Conservation (phyloP, 768 basidiomycete species). For the Suillus luteus region DNA sequence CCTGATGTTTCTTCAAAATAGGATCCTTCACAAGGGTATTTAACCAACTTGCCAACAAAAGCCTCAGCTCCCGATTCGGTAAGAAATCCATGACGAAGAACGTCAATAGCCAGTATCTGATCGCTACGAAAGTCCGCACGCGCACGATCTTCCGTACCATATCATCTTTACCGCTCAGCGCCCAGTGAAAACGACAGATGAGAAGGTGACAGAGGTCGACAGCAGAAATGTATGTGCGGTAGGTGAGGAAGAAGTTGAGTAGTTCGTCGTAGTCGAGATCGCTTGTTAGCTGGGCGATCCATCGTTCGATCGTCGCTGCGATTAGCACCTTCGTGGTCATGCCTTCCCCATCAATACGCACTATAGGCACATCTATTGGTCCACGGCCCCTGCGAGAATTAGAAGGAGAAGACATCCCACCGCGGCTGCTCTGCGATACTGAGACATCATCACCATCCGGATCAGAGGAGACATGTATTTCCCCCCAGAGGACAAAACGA, state of each 20-base stretch:
- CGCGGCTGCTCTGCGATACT: constrained; percentile 39
- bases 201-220: constrained; percentile 81
- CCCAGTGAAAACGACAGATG: constrained; percentile 90
- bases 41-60: constrained; percentile 75
- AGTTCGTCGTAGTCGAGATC: constrained; percentile 86
- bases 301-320: constrained; percentile 90
- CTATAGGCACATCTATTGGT: constrained; percentile 30
- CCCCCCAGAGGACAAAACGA: constrained; percentile 90
- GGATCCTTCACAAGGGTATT: constrained; percentile 77
- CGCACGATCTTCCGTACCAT: constrained; percentile 75
- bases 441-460: constrained; percentile 41
- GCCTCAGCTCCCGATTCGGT: constrained; percentile 74
- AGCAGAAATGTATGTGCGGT: constrained; percentile 80
- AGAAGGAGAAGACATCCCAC: constrained; percentile 41
- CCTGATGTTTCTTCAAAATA: constrained; percentile 61
- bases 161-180: constrained; percentile 64
- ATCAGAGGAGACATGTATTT: constrained; percentile 39
- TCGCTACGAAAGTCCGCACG: constrained; percentile 86
- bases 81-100: constrained; percentile 91
- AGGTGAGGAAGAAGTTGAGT: constrained; percentile 90
- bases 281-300: constrained; percentile 90
- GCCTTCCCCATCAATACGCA: constrained; percentile 27
- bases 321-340: constrained; percentile 56
- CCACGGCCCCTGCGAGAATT: constrained; percentile 38
- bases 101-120: constrained; percentile 88